Base-by-base conservation (phyloP, 441 rosid species). In the Erodium moschatum region DNA sequence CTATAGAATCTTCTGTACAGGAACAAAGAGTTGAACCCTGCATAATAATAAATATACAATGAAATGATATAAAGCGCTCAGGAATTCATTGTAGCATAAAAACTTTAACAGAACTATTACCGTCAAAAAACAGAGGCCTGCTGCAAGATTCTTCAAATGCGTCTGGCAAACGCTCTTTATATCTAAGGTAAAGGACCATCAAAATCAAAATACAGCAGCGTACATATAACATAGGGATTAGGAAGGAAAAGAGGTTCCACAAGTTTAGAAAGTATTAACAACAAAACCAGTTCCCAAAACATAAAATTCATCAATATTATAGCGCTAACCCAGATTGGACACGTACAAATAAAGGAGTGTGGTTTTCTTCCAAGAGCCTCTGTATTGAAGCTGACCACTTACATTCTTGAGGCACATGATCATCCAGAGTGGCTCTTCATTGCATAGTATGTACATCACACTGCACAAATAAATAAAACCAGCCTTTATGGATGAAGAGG, bases 391-490 rank as follows among this genome's bases (percentile, higher is more conserved):
- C 31, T 80, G 81, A 69, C 86, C 85, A 15, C 77, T 83, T 0
- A 70, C 78, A 35, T 46, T 84, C 72, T 79, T 85, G 38, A 90
- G 81, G 72, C 96, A 91, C 18, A 88, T 72, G 68, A 76, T 83
- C 97, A 89, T 90, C 98, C 98, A 93, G 2, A 93, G 78, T 0
- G 98, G 98, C 48, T 93, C 98, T 79, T 89, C 98, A 38, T 86
- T 86, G 83, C 97, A 89, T 1, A 93, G 78, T 63, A 91, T 86
- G 77, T 93, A 89, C 93, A 87, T 85, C 54, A 88, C 93, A 77
- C 98, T 92, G 80, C 81, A 70, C 0, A 21, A 58, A 60, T 42
- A 64, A 69, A 69, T 21, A 6, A 58, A 21, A 58, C 56, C 35
- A 77, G 18, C 33, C 3, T 11, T 48, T 0, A 21, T 5, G 52